phyloP scores from a whole-genome alignment of 225 moss, liverwort and hornwort species.

The Neckera pumila region DNA sequence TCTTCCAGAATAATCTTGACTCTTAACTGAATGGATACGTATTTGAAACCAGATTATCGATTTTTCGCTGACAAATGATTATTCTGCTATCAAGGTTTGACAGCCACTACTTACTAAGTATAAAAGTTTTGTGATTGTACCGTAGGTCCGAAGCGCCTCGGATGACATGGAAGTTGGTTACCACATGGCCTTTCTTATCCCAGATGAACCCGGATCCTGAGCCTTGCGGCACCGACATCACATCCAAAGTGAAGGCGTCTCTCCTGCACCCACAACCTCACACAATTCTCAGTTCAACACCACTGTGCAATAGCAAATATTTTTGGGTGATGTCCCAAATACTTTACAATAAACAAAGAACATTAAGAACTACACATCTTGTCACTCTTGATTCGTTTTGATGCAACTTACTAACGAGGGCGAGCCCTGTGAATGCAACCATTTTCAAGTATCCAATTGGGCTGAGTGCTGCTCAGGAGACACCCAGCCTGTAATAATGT shows the following conservation, averaged over 20 bases:
- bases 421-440: not conserved
- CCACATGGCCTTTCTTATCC: constrained; percentile 90
- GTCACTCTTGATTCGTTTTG: not conserved
- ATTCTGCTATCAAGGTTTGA: not conserved
- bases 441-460: not conserved
- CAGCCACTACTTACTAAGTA: not conserved
- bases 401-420: not conserved
- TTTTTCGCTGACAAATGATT: not conserved
- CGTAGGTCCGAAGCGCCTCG: constrained; percentile 96
- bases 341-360: not conserved
- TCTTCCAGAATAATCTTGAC: not conserved
- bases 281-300: not conserved
- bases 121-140: constrained; percentile 3
- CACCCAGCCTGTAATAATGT: not conserved
- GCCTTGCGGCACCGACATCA: constrained; percentile 99
- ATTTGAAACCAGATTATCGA: not conserved
- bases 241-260: constrained; percentile 95
- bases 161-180: constrained; percentile 97
- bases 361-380: not conserved
- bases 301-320: not conserved
- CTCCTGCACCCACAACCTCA: constrained; percentile 40
- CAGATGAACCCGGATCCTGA: constrained; percentile 99
- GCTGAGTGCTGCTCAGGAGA: not conserved
- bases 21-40: not conserved
- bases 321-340: not conserved